These are phyloP conservation scores for Phytophthora palmivora DNA, from an alignment of 352 stramenopile species.

Conservation along the genomic window DNA sequence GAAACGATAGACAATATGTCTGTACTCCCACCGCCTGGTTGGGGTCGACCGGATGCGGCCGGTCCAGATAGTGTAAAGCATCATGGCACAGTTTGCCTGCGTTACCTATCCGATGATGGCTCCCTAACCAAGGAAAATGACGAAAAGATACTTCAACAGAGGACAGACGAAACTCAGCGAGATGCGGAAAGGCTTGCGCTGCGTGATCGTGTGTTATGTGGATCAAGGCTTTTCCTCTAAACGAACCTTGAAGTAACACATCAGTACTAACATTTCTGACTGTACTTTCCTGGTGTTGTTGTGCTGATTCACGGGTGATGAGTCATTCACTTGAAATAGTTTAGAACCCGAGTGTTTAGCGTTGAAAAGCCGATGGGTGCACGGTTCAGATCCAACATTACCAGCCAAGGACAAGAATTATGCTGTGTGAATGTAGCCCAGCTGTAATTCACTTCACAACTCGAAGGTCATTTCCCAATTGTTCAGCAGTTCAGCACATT, in stretches of 20 bases:
- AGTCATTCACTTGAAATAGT: no score
- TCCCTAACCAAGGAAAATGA: slow-evolving; percentile 1
- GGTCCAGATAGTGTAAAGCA: slow-evolving; percentile 70
- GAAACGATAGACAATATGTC: neutral
- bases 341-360: neutral
- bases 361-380: neutral
- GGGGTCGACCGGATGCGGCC: slow-evolving; percentile 58
- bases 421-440: no score
- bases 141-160: slow-evolving; percentile 1
- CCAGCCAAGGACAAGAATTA: neutral
- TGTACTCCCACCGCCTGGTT: slow-evolving; percentile 50
- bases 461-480: slow-evolving; percentile 19
- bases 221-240: slow-evolving; percentile 48
- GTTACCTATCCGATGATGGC: slow-evolving; percentile 36
- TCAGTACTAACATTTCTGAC: neutral
- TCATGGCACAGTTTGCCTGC: slow-evolving; percentile 58
- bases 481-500: neutral
- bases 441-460: no score
- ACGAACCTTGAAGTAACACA: slow-evolving; percentile 5
- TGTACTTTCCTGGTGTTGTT: slow-evolving; percentile 14
- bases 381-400: neutral
- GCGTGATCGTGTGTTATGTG: slow-evolving; percentile 43
- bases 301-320: no score
- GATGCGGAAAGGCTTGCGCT: slow-evolving; percentile 29
- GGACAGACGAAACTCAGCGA: slow-evolving; percentile 19